A percentile compares a stretch with the other conserved stretches of the same genome.
These are phyloP conservation scores for Coemansia nantahalensis DNA, from an alignment of 192 early-diverging fungal species.

Conservation along the genomic window DNA sequence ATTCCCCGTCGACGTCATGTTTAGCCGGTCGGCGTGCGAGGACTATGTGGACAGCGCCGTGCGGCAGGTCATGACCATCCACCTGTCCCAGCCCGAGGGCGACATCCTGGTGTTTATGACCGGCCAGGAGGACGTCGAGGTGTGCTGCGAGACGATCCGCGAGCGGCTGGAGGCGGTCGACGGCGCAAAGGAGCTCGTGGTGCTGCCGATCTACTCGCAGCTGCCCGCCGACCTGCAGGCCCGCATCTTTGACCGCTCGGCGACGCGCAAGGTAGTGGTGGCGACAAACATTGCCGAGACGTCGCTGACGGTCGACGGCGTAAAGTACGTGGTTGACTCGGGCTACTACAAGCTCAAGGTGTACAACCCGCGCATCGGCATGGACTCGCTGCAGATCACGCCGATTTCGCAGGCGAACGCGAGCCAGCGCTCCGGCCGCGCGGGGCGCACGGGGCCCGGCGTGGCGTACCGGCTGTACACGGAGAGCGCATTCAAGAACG, in stretches of 20 bases:
- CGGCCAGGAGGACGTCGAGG: slow-evolving; percentile 99
- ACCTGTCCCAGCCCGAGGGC: slow-evolving; percentile 88
- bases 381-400: slow-evolving; percentile 93
- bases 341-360: slow-evolving; percentile 97
- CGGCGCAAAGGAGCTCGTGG: slow-evolving; percentile 66
- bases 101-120: slow-evolving; percentile 96
- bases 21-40: slow-evolving; percentile 88
- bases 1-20: slow-evolving; percentile 92
- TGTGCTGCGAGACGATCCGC: slow-evolving; percentile 64
- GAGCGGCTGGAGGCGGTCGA: slow-evolving; percentile 66
- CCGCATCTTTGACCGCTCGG: slow-evolving; percentile 92
- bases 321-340: slow-evolving; percentile 94
- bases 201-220: slow-evolving; percentile 93
- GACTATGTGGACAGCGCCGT: slow-evolving; percentile 96
- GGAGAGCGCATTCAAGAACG: slow-evolving; percentile 85
- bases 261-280: slow-evolving; percentile 86
- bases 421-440: slow-evolving; percentile 93
- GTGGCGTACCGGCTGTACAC: slow-evolving; percentile 96
- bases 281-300: slow-evolving; percentile 99
- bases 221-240: slow-evolving; percentile 94
- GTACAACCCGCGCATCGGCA: slow-evolving; percentile 94
- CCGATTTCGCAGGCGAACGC: slow-evolving; percentile 95
- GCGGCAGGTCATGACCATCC: slow-evolving; percentile 93
- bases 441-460: slow-evolving; percentile 94
- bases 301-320: slow-evolving; percentile 96